Conservation (phyloP, 352 stramenopile genomes). For the Pythium brachiatum region DNA sequence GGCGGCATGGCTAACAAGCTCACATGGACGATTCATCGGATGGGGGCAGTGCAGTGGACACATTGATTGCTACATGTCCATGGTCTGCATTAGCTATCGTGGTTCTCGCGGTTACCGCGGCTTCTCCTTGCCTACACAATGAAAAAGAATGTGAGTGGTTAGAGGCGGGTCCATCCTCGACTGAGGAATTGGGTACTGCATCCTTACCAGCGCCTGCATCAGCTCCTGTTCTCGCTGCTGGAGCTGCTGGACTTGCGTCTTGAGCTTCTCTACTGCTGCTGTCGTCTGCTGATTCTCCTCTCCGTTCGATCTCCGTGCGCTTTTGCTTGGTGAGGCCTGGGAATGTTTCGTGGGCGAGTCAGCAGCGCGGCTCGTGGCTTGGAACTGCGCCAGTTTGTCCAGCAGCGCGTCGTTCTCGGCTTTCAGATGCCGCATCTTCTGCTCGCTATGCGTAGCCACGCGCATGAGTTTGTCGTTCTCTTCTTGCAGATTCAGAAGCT, state of each 20-base stretch:
- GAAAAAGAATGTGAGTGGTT: background rate
- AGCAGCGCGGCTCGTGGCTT: slow-evolving; percentile 5
- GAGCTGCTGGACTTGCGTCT: slow-evolving; percentile 60
- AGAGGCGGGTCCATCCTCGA: background rate
- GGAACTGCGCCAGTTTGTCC: slow-evolving; percentile 19
- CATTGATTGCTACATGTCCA: background rate
- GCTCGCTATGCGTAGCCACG: slow-evolving; percentile 26
- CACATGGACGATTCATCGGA: background rate
- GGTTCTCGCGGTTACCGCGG: slow-evolving; percentile 40
- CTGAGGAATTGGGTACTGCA: background rate
- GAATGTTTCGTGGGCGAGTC: slow-evolving; percentile 20
- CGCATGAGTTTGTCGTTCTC: slow-evolving; percentile 58
- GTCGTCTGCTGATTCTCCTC: background rate
- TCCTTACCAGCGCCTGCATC: slow-evolving; percentile 72
- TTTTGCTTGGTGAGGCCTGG: slow-evolving; percentile 21
- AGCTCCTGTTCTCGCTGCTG: slow-evolving; percentile 79
- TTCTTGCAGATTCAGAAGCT: slow-evolving; percentile 55
- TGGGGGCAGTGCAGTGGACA: background rate
- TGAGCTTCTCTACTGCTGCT: slow-evolving; percentile 34
- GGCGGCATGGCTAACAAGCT: no score
- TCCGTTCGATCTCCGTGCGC: background rate
- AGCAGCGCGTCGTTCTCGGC: slow-evolving; percentile 48
- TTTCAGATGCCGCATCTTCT: slow-evolving; percentile 35
- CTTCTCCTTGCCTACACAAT: slow-evolving; percentile 41
- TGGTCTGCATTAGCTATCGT: background rate